These are phyloP conservation scores for Cadophora luteo-olivacea DNA, from an alignment of 2,329 filamentous ascomycete genomes.

Conservation along the genomic window DNA sequence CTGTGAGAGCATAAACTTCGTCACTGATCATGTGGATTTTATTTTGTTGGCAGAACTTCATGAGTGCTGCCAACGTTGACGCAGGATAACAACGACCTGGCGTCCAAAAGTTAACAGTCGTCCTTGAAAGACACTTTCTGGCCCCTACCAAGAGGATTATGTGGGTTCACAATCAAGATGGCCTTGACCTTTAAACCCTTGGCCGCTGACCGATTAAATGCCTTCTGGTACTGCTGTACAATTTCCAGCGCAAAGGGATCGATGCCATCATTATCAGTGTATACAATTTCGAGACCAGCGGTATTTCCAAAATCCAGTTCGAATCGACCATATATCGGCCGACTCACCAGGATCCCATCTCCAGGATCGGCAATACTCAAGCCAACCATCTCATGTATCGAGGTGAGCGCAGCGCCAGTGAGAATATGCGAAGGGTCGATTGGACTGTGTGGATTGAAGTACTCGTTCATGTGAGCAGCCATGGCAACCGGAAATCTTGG, in stretches of 20 bases:
- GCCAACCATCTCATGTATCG: slow-evolving; percentile 51
- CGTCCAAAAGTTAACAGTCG: not conserved
- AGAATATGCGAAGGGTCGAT: slow-evolving; percentile 48
- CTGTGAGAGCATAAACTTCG: slow-evolving; percentile 56
- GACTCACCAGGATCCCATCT: slow-evolving; percentile 53
- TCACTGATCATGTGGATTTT: slow-evolving; percentile 55
- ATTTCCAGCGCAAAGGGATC: slow-evolving; percentile 48
- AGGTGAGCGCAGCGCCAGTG: slow-evolving; percentile 50
- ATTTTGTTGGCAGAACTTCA: slow-evolving; percentile 51
- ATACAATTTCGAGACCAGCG: slow-evolving; percentile 47
- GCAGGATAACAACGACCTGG: slow-evolving; percentile 35
- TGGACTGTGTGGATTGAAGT: slow-evolving; percentile 47
- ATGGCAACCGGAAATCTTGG: slow-evolving; percentile 49
- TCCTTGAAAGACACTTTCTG: slow-evolving; percentile 45
- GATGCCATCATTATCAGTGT: slow-evolving; percentile 45
- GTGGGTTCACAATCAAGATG: slow-evolving; percentile 49
- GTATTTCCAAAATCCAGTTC: slow-evolving; percentile 54
- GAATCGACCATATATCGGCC: slow-evolving; percentile 56
- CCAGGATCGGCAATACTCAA: slow-evolving; percentile 51
- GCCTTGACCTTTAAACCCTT: slow-evolving; percentile 48
- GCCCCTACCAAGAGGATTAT: slow-evolving; percentile 47
- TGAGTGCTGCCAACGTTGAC: slow-evolving; percentile 39
- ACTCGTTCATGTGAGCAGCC: slow-evolving; percentile 49
- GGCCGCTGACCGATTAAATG: slow-evolving; percentile 43
- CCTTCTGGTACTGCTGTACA: slow-evolving; percentile 48